Percentiles rank a stretch among this genome's conserved stretches.
phyloP scores from a whole-genome alignment of 768 basidiomycete genomes.

The Sarcodon sp. region DNA sequence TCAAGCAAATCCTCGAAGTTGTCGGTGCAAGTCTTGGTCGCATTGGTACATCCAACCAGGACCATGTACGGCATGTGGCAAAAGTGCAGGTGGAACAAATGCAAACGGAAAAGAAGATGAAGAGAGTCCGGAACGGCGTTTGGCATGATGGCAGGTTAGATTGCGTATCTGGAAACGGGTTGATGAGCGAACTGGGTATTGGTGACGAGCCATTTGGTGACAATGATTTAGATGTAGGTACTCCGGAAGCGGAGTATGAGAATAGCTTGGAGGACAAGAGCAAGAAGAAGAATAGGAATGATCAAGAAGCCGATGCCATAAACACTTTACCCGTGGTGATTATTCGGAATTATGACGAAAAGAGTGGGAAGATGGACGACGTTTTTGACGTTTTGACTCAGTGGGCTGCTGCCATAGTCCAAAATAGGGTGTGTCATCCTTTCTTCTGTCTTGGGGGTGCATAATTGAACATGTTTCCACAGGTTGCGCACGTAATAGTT shows the following conservation, averaged over 20 bases:
- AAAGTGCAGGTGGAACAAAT: constrained; percentile 21
- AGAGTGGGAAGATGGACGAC: constrained; percentile 49
- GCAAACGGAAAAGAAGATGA: constrained; percentile 24
- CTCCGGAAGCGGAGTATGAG: neutral
- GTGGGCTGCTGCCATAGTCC: constrained; percentile 76
- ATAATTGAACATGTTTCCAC: neutral
- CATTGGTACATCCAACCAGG: constrained; percentile 39
- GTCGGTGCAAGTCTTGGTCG: constrained; percentile 59
- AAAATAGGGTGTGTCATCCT: constrained; percentile 48
- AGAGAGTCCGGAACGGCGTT: constrained; percentile 43
- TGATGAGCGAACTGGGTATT: constrained; percentile 76
- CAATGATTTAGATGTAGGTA: constrained; percentile 17
- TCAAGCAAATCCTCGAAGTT: constrained; percentile 75
- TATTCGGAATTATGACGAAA: constrained; percentile 64
- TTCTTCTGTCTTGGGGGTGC: neutral
- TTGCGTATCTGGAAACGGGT: constrained; percentile 72
- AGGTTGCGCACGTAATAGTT: constrained; percentile 89
- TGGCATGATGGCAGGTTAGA: constrained; percentile 88
- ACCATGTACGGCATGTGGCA: constrained; percentile 25
- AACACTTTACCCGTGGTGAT: constrained; percentile 75
- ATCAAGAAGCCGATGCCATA: constrained; percentile 37
- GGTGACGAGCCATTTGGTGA: constrained; percentile 53
- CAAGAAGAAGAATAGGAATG: constrained; percentile 15
- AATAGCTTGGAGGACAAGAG: constrained; percentile 7
- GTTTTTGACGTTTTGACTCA: constrained; percentile 62